Conservation (phyloP, 139 green algal genomes). For the Deuterostichococcus epilithicus region DNA sequence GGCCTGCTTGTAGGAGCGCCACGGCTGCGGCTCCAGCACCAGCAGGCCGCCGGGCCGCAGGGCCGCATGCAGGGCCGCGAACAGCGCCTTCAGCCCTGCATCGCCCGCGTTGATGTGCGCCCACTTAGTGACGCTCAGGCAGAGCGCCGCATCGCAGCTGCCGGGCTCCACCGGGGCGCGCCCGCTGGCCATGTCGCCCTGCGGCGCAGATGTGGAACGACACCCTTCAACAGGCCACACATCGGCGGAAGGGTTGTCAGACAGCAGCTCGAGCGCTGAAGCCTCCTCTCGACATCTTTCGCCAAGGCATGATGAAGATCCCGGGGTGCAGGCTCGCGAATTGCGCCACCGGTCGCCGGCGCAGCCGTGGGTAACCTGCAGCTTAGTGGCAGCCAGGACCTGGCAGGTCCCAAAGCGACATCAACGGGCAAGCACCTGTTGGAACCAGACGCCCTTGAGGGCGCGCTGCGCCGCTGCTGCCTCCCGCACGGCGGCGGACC, state of each 20-base stretch:
- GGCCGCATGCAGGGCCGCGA: constrained; percentile 37
- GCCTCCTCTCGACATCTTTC: no score
- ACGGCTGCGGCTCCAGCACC: constrained; percentile 89
- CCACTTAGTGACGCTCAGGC: constrained; percentile 90
- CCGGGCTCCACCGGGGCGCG: background rate
- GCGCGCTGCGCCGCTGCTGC: background rate
- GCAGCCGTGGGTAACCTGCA: no score
- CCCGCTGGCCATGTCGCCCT: background rate
- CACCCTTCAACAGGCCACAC: no score
- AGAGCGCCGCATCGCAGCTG: constrained; percentile 50
- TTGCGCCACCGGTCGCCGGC: no score
- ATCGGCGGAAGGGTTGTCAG: no score
- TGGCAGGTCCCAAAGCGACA: no score
- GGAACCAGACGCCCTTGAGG: constrained; percentile 3
- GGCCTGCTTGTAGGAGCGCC: constrained; percentile 72
- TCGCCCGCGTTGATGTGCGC: constrained; percentile 90
- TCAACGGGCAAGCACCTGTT: background rate
- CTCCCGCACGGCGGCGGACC: background rate
- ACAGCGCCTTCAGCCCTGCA: constrained; percentile 63
- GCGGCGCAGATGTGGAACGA: background rate
- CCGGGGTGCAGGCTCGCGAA: no score
- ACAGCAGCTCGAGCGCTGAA: no score
- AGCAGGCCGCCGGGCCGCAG: constrained; percentile 69
- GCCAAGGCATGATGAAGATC: no score
- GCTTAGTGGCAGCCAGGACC: no score